Evolutionary conservation across 2,329 filamentous ascomycete species (phyloP).

Genomic region (Cadophora sp.): DNA sequence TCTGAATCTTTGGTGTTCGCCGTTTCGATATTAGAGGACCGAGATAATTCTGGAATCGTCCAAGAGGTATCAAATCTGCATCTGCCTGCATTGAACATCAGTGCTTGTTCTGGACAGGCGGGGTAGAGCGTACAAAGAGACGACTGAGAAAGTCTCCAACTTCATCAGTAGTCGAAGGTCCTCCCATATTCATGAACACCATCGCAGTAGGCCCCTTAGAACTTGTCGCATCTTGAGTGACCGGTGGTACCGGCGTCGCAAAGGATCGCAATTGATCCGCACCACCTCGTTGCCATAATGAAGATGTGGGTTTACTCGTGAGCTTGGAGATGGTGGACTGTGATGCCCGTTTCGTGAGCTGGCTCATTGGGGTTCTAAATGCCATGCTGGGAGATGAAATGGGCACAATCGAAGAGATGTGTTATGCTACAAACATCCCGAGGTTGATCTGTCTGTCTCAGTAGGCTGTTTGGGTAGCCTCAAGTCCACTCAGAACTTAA

Average conservation of each 20-base stretch:
- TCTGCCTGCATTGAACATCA: conserved; percentile 69
- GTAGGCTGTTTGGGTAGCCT: conserved; percentile 1
- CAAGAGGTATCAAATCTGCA: conserved; percentile 93
- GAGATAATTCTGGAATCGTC: conserved; percentile 87
- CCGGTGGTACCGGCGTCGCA: conserved; percentile 74
- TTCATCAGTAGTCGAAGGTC: conserved; percentile 85
- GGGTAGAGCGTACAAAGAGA: conserved; percentile 74
- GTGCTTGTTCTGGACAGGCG: conserved; percentile 8
- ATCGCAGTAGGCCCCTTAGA: conserved; percentile 90
- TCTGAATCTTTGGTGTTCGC: conserved; percentile 93
- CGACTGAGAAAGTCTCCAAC: conserved; percentile 89
- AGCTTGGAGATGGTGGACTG: conserved; percentile 38
- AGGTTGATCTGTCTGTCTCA: conserved; percentile 24
- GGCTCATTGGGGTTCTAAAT: conserved; percentile 46
- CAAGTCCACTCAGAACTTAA: conserved; percentile 8
- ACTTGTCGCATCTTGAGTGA: conserved; percentile 76
- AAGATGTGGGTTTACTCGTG: conserved; percentile 41
- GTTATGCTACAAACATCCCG: conserved; percentile 29
- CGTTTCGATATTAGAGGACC: conserved; percentile 86
- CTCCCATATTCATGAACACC: conserved; percentile 99
- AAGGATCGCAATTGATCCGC: conserved; percentile 51
- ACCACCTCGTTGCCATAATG: conserved; percentile 46
- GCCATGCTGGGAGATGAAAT: conserved; percentile 46
- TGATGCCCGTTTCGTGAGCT: conserved; percentile 42
- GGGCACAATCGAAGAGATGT: conserved; percentile 9